Percentiles rank a stretch among this genome's conserved stretches.
phyloP scores from a whole-genome alignment of 768 basidiomycete species.

The Boletus bicolor region DNA sequence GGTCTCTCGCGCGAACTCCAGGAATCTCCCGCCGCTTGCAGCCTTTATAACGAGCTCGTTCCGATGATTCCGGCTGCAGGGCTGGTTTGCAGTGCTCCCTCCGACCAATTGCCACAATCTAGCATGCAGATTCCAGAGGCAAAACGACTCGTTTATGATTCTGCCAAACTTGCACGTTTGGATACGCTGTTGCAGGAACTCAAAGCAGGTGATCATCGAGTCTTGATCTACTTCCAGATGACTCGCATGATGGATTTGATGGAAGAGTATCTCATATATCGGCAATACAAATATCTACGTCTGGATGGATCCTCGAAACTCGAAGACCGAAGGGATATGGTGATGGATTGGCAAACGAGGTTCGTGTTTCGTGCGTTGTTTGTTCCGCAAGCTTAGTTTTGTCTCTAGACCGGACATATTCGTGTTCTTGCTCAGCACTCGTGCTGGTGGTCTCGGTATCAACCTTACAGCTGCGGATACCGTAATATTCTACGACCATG shows the following conservation, averaged over 20 bases:
- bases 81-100: slow-evolving; percentile 61
- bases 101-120: slow-evolving; percentile 73
- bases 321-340: slow-evolving; percentile 97
- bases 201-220: slow-evolving; percentile 89
- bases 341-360: slow-evolving; percentile 98
- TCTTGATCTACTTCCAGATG: slow-evolving; percentile 99
- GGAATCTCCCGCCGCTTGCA: slow-evolving; percentile 54
- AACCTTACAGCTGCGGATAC: slow-evolving; percentile 76
- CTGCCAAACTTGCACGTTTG: slow-evolving; percentile 90
- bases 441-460: slow-evolving; percentile 95
- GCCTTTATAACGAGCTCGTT: slow-evolving; percentile 43
- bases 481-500: slow-evolving; percentile 26
- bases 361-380: slow-evolving; percentile 33
- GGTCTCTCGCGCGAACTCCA: slow-evolving; percentile 70
- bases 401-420: slow-evolving; percentile 74
- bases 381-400: not conserved
- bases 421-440: slow-evolving; percentile 88
- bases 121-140: slow-evolving; percentile 93
- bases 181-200: slow-evolving; percentile 89
- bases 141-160: slow-evolving; percentile 92
- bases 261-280: slow-evolving; percentile 96
- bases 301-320: slow-evolving; percentile 93
- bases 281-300: slow-evolving; percentile 92
- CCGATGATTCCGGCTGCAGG: slow-evolving; percentile 67
- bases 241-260: slow-evolving; percentile 99